These are phyloP conservation scores for Gossypium lobatum DNA, from an alignment of 441 rosid genomes.

Conservation along the genomic window DNA sequence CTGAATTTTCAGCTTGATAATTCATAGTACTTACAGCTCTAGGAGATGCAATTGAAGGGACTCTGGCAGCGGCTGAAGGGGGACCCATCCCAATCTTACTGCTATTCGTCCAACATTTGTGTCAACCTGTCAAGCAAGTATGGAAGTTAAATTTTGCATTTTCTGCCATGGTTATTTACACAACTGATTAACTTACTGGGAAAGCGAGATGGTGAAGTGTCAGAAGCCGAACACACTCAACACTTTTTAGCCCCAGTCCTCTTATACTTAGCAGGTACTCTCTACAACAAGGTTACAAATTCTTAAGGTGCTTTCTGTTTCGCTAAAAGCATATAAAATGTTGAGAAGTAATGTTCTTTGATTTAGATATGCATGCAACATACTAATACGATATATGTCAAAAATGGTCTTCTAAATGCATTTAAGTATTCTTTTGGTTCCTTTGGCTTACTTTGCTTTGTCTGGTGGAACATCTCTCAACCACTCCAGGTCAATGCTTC, in stretches of 20 bases:
- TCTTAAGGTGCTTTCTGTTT: not conserved
- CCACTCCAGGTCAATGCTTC: slow-evolving; percentile 67
- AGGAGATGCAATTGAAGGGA: slow-evolving; percentile 69
- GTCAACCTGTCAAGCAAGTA: slow-evolving; percentile 46
- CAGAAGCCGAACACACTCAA: slow-evolving; percentile 70
- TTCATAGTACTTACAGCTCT: slow-evolving; percentile 43
- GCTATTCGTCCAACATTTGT: slow-evolving; percentile 75
- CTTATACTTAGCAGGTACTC: slow-evolving; percentile 58
- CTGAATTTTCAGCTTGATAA: slow-evolving; percentile 5
- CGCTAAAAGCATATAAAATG: not conserved
- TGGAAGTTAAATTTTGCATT: slow-evolving; percentile 16
- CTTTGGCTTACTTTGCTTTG: slow-evolving; percentile 51
- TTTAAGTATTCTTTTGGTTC: not conserved
- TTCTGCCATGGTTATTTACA: not conserved
- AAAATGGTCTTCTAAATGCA: slow-evolving; percentile 1
- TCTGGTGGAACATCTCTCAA: slow-evolving; percentile 71
- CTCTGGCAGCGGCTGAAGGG: slow-evolving; percentile 69
- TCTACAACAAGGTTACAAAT: slow-evolving; percentile 26
- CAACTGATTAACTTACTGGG: slow-evolving; percentile 41
- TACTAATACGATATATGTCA: not conserved
- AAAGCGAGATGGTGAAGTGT: slow-evolving; percentile 75
- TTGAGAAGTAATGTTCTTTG: slow-evolving; percentile 1
- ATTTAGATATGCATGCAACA: not conserved
- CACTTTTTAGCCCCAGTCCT: slow-evolving; percentile 66
- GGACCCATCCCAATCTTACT: slow-evolving; percentile 74